Evolutionary conservation across 1,284 basidiomycete genomes (phyloP), one percentile per base, ranked within the genome.

Genomic region (Schizophyllum amplum): DNA sequence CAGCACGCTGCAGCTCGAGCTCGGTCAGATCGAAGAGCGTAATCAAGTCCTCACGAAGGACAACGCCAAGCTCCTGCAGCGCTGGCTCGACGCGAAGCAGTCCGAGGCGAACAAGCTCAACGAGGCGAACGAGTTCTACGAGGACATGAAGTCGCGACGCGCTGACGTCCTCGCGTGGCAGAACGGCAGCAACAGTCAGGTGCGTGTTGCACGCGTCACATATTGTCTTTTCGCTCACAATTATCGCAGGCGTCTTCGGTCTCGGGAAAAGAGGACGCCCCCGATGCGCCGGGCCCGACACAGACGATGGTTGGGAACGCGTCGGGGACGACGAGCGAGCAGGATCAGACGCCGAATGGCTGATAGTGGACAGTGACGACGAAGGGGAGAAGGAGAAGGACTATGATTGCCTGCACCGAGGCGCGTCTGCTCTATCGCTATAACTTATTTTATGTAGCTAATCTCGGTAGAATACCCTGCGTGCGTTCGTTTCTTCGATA

Each of bases 21-120:
- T 98, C 17, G 82, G 86, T 51, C 92, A 95, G 67, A 86, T 97
- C 47, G 88, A 92, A 60, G 84, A 92, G 61, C 85, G 92, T 47
- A 98, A 97, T 68, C 78, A 86, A 64, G 87, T 80, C 22, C 79
- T 99, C 52, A 85, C 84, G 57, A 89, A 87, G 66, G 96, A 99
- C 72, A 99, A 99, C 66, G 94, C 95, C 20, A 89, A 90, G 63
- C 80, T 99, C 47, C 78, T 99, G 1, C 93, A 98, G 69, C 86
- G 94, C 17, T 98, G 94, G 94, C 78, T 98, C 23, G 94, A 98
- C 68, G 87, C 90, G 63, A 97, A 97, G 75, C 93, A 97, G 67
- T 77, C 83, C 15, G 94, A 95, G 66, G 96, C 89, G 4, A 93
- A 95, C 69, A 87, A 86, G 75, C 93, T 99, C 90, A 98, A 99